phyloP scores from a whole-genome alignment of 2,329 filamentous ascomycete species.

The Cercospora sesami region DNA sequence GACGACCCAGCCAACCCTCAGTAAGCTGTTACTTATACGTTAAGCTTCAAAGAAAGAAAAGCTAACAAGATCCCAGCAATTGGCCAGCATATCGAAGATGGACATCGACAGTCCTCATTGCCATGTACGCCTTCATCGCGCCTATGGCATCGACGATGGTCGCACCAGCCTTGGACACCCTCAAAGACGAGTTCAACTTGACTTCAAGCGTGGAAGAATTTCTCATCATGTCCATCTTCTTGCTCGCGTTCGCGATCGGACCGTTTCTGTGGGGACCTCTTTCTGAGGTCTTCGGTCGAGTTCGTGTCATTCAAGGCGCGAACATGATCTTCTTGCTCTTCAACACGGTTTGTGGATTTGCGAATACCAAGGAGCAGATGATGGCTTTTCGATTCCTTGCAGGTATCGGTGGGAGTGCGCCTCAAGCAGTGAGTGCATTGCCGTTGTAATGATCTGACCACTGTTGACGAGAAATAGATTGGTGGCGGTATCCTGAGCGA shows the following conservation, averaged over 20 bases:
- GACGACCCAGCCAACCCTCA: slow-evolving; percentile 47
- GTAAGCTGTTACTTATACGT: background rate
- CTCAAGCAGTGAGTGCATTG: slow-evolving; percentile 30
- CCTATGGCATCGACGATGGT: slow-evolving; percentile 39
- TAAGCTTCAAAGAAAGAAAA: too few relatives aligned
- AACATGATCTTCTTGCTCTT: slow-evolving; percentile 38
- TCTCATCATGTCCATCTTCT: slow-evolving; percentile 38
- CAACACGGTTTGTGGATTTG: slow-evolving; percentile 38
- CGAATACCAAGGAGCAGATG: slow-evolving; percentile 35
- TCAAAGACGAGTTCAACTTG: slow-evolving; percentile 33
- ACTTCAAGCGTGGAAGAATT: slow-evolving; percentile 29
- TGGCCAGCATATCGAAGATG: slow-evolving; percentile 45
- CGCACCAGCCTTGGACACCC: slow-evolving; percentile 34
- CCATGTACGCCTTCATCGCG: slow-evolving; percentile 38
- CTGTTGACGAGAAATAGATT: slow-evolving; percentile 20
- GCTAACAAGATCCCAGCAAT: slow-evolving; percentile 23
- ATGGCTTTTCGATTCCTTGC: slow-evolving; percentile 38
- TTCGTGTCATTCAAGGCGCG: slow-evolving; percentile 35
- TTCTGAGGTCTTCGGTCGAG: slow-evolving; percentile 36
- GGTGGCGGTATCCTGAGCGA: slow-evolving; percentile 36
- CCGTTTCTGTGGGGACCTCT: slow-evolving; percentile 37
- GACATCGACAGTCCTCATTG: slow-evolving; percentile 45
- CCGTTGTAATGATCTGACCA: slow-evolving; percentile 11
- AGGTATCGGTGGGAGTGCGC: slow-evolving; percentile 37
- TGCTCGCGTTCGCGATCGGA: slow-evolving; percentile 36